Evolutionary conservation across 805 yeast species (phyloP).

Genomic region (Isabelozyma rhagii): DNA sequence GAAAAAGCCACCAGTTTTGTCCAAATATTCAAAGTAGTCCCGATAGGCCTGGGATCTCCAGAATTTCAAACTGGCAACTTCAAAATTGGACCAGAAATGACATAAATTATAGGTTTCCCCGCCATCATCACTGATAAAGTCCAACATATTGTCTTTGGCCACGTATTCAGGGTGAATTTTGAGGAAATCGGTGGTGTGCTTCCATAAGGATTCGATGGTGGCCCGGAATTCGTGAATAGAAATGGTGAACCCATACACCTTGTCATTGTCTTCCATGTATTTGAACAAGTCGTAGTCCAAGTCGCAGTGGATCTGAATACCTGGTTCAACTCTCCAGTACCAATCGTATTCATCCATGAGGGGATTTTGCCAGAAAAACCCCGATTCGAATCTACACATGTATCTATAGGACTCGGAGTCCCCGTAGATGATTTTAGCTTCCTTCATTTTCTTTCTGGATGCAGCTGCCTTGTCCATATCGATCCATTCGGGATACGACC

Average conservation of each 20-base stretch:
- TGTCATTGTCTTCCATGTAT: slow-evolving; percentile 67
- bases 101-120: slow-evolving; percentile 74
- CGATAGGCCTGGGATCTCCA: slow-evolving; percentile 72
- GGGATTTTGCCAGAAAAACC: slow-evolving; percentile 79
- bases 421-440: slow-evolving; percentile 61
- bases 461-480: slow-evolving; percentile 67
- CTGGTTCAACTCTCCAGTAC: slow-evolving; percentile 94
- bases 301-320: slow-evolving; percentile 74
- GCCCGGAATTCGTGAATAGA: slow-evolving; percentile 75
- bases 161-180: slow-evolving; percentile 54
- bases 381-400: slow-evolving; percentile 89
- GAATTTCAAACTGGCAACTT: slow-evolving; percentile 66
- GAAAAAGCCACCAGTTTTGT: slow-evolving; percentile 78
- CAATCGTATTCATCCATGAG: slow-evolving; percentile 71
- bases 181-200: slow-evolving; percentile 64
- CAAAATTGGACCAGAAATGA: slow-evolving; percentile 89
- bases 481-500: slow-evolving; percentile 83
- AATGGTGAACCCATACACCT: slow-evolving; percentile 83
- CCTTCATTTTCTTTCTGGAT: slow-evolving; percentile 55
- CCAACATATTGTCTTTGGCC: slow-evolving; percentile 60
- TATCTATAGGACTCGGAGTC: slow-evolving; percentile 72
- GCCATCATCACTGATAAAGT: slow-evolving; percentile 63
- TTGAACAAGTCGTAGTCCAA: slow-evolving; percentile 82
- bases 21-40: slow-evolving; percentile 68
- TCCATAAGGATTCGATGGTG: slow-evolving; percentile 84